Percentiles rank a stretch among this genome's conserved stretches.
Evolutionary conservation across 805 yeast genomes (phyloP).

Genomic region (Spathaspora hagerdaliae): DNA sequence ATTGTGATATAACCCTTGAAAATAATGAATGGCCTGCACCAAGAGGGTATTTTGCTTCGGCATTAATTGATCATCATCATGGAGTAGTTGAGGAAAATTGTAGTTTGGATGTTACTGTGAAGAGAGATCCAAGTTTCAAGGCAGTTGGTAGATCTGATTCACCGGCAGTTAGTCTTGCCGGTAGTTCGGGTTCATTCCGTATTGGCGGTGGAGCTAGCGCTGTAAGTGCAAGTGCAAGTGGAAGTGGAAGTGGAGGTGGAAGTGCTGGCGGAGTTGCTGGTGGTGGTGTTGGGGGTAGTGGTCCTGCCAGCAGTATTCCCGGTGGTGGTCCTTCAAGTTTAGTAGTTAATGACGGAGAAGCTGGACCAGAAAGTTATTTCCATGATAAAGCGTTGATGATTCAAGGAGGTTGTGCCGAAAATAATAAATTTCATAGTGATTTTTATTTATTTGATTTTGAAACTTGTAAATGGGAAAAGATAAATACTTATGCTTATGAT

Average conservation of each 20-base stretch:
- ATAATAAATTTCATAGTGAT: constrained; percentile 26
- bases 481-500: constrained; percentile 32
- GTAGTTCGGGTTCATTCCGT: background rate
- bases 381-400: constrained; percentile 27
- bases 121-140: background rate
- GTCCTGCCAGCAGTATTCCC: background rate
- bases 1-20: constrained; percentile 2
- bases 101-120: constrained; percentile 9
- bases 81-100: constrained; percentile 15
- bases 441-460: constrained; percentile 29
- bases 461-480: constrained; percentile 30
- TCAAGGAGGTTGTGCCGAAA: constrained; percentile 39
- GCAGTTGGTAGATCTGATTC: background rate
- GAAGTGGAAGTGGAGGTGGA: background rate
- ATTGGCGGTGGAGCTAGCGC: background rate
- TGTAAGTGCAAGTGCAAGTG: background rate
- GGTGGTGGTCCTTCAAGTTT: background rate
- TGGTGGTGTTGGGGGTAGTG: background rate
- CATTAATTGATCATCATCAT: constrained; percentile 22
- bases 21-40: constrained; percentile 26
- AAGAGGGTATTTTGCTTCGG: constrained; percentile 36
- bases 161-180: background rate
- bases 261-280: background rate
- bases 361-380: constrained; percentile 16
- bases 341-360: background rate